Conservation (phyloP, 768 basidiomycete genomes). For the Boletus reticuloceps region DNA sequence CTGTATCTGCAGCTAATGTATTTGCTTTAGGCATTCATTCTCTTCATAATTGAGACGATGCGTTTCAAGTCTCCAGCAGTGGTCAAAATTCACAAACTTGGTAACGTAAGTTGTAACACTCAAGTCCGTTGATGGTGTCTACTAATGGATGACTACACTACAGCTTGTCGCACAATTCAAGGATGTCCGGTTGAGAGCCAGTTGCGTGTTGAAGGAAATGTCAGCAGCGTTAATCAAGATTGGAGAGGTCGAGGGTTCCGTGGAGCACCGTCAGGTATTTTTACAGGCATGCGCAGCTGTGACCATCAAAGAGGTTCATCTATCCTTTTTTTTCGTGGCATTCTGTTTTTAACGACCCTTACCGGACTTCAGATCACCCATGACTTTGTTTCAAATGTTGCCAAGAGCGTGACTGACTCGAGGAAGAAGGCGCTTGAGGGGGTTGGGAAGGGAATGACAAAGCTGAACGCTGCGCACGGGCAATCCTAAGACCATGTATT, state of each 20-base stretch:
- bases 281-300: constrained; percentile 49
- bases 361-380: constrained; percentile 50
- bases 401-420: constrained; percentile 66
- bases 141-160: constrained; percentile 3
- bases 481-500: constrained; percentile 19
- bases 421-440: constrained; percentile 73
- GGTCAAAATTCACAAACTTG: constrained; percentile 71
- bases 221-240: constrained; percentile 48
- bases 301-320: constrained; percentile 34
- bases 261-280: constrained; percentile 51
- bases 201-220: constrained; percentile 54
- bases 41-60: constrained; percentile 65
- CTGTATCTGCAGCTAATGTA: background rate
- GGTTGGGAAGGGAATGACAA: constrained; percentile 65
- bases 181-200: constrained; percentile 51
- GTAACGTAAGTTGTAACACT: constrained; percentile 47
- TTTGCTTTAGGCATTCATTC: constrained; percentile 58
- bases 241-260: constrained; percentile 50
- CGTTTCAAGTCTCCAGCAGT: constrained; percentile 72
- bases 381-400: constrained; percentile 58
- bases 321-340: background rate
- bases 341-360: background rate
- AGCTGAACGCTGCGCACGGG: constrained; percentile 45
- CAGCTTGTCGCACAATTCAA: constrained; percentile 72
- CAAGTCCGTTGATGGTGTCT: background rate